These are phyloP conservation scores for Cruciata laevipes DNA, from an alignment of 257 asterid genomes.

Conservation along the genomic window DNA sequence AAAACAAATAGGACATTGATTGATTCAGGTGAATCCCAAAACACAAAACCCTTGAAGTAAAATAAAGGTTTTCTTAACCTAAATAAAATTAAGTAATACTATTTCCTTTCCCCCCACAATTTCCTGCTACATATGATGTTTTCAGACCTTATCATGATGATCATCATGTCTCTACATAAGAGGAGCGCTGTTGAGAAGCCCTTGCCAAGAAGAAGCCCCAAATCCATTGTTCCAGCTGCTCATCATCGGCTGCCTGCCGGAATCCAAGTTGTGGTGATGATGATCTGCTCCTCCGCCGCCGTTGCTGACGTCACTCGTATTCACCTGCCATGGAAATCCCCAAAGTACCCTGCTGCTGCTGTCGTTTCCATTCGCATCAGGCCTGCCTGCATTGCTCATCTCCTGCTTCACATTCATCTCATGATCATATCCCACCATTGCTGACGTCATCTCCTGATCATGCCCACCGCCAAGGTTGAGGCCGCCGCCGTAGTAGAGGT, in stretches of 20 bases:
- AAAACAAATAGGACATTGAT: slow-evolving; percentile 19
- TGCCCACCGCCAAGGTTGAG: slow-evolving; percentile 17
- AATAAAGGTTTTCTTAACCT: slow-evolving; percentile 12
- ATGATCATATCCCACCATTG: slow-evolving; percentile 26
- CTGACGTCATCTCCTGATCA: slow-evolving; percentile 29
- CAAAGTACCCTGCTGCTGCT: slow-evolving; percentile 31
- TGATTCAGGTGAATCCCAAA: slow-evolving; percentile 18
- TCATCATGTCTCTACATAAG: slow-evolving; percentile 42
- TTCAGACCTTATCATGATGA: neutral
- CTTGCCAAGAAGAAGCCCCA: slow-evolving; percentile 69
- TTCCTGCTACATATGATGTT: slow-evolving; percentile 2
- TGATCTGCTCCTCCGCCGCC: slow-evolving; percentile 18
- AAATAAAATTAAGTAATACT: neutral
- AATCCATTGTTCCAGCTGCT: slow-evolving; percentile 42
- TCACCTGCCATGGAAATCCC: slow-evolving; percentile 73
- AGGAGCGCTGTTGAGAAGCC: slow-evolving; percentile 64
- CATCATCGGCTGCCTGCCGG: slow-evolving; percentile 23
- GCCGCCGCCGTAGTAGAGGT: slow-evolving; percentile 34
- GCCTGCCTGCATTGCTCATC: slow-evolving; percentile 29
- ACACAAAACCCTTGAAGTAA: slow-evolving; percentile 22
- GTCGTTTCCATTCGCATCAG: neutral
- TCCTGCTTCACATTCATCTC: slow-evolving; percentile 60
- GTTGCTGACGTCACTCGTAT: slow-evolving; percentile 19
- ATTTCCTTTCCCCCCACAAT: neutral
- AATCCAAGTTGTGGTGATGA: slow-evolving; percentile 17